Evolutionary conservation across 768 basidiomycete genomes (phyloP), one percentile per base, ranked within the genome.

Genomic region (Trametes sanguinea): DNA sequence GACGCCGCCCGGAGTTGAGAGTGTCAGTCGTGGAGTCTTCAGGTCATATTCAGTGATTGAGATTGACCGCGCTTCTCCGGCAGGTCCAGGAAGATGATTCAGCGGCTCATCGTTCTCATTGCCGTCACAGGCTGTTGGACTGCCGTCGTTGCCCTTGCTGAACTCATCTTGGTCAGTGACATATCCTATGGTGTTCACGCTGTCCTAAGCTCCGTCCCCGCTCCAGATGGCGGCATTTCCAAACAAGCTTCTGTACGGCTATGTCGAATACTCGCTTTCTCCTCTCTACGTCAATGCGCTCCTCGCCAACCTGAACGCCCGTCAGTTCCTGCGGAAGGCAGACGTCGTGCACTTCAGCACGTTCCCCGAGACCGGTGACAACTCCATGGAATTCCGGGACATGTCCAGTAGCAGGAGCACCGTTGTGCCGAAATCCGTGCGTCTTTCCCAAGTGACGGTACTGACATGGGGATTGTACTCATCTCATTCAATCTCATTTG

Each of bases 51-150:
- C 22, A 22, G 22, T 22, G 22, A 22, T 22, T 22, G 22, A 22
- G 22, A 22, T 22, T 22, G 22, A 22, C 22, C 22, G 22, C 22
- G 22, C 22, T 17, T 22, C 16, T 39, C 2, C 22, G 1, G 6
- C n/a, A 60, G 59, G 16, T 46, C 59, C 2, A 17, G 40, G 16
- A 43, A 45, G 42, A 43, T 60, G 8, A 53, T 60, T 16, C 35
- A 13, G 2, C 42, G 53, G 3, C 53, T 61, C 6, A 53, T 53
- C 11, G 14, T 44, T 52, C 71, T 74, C 54, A 72, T 70, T 3
- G 59, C 74, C 32, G 71, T 73, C 32, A 74, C 74, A 5, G 74
- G 74, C 43, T 13, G 64, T 45, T 54, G 69, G 39, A 72, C 70
- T 8, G 62, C 70, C 17, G 11, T 69, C 5, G 65, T 51, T 27